These are phyloP conservation scores for Volutella citrinella DNA, from an alignment of 2,329 filamentous ascomycete genomes.

Conservation along the genomic window DNA sequence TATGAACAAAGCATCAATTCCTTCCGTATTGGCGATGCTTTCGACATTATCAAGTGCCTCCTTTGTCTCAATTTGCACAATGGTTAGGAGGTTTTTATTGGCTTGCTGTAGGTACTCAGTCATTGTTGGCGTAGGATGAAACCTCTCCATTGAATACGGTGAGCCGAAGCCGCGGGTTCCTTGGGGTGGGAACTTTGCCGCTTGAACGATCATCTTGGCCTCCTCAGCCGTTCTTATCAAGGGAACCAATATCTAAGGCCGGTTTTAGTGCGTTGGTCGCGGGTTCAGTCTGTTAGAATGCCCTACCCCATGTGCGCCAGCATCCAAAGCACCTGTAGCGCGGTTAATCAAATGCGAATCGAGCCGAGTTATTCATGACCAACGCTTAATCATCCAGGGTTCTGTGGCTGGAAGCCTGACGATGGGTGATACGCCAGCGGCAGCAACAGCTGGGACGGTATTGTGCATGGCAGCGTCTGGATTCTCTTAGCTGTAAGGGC, in stretches of 20 bases:
- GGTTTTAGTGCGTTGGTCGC: too few species aligned
- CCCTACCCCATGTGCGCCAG: too few species aligned
- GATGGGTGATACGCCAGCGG: constrained; percentile 11
- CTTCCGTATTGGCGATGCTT: too few species aligned
- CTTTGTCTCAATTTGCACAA: constrained; percentile 10
- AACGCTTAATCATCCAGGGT: constrained; percentile 11
- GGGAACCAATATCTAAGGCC: too few species aligned
- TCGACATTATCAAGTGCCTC: too few species aligned
- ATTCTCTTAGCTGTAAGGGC: too few species aligned
- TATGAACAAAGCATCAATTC: too few species aligned
- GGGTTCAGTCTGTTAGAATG: too few species aligned
- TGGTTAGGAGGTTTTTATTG: constrained; percentile 5
- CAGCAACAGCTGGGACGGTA: constrained; percentile 8
- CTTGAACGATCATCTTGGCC: constrained; percentile 5
- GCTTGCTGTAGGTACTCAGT: constrained; percentile 11
- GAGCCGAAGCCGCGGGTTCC: constrained; percentile 10
- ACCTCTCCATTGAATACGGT: constrained; percentile 7
- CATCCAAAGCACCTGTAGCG: too few species aligned
- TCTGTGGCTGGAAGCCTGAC: constrained; percentile 10
- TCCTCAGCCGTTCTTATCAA: constrained; percentile 1
- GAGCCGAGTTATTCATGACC: not conserved
- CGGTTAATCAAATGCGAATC: too few species aligned
- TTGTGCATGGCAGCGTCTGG: constrained; percentile 11
- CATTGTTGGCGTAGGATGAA: constrained; percentile 5
- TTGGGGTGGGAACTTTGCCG: constrained; percentile 8